Conservation (phyloP, 768 basidiomycete species). For the Boletus coccyginus region DNA sequence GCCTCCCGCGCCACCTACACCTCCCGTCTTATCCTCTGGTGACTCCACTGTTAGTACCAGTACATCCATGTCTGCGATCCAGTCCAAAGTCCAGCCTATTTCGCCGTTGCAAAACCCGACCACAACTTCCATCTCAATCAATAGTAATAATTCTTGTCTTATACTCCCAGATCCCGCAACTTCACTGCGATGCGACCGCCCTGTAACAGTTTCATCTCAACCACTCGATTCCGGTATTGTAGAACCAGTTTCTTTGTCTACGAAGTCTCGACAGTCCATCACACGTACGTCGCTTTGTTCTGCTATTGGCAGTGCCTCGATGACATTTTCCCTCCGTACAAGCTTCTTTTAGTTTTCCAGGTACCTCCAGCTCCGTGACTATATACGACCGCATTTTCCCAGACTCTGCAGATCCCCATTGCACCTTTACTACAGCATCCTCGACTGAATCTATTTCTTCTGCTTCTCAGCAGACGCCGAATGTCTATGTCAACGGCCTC, state of each 20-base stretch:
- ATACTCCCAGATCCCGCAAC: slow-evolving; percentile 11
- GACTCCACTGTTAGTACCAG: slow-evolving; percentile 9
- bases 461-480: slow-evolving; percentile 48
- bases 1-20: slow-evolving; percentile 22
- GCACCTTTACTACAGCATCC: slow-evolving; percentile 8
- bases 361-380: slow-evolving; percentile 10
- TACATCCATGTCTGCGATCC: slow-evolving; percentile 18
- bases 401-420: slow-evolving; percentile 12
- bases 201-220: slow-evolving; percentile 10
- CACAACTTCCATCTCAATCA: slow-evolving; percentile 10
- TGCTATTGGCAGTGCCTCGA: neutral
- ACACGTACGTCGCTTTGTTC: slow-evolving; percentile 21
- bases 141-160: slow-evolving; percentile 22
- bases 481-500: slow-evolving; percentile 87
- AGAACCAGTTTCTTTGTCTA: slow-evolving; percentile 4
- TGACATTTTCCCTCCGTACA: slow-evolving; percentile 4
- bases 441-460: slow-evolving; percentile 13
- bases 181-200: slow-evolving; percentile 3
- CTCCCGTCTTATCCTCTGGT: slow-evolving; percentile 6
- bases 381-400: slow-evolving; percentile 10
- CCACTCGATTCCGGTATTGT: slow-evolving; percentile 12
- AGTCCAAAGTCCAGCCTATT: slow-evolving; percentile 21
- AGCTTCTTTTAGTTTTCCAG: slow-evolving; percentile 29
- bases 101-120: slow-evolving; percentile 11
- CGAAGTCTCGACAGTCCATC: slow-evolving; percentile 16